Percentiles rank a stretch among this genome's conserved stretches.
These are phyloP conservation scores for Senecio squalidus DNA, from an alignment of 140 eudicot species.

Conservation along the genomic window DNA sequence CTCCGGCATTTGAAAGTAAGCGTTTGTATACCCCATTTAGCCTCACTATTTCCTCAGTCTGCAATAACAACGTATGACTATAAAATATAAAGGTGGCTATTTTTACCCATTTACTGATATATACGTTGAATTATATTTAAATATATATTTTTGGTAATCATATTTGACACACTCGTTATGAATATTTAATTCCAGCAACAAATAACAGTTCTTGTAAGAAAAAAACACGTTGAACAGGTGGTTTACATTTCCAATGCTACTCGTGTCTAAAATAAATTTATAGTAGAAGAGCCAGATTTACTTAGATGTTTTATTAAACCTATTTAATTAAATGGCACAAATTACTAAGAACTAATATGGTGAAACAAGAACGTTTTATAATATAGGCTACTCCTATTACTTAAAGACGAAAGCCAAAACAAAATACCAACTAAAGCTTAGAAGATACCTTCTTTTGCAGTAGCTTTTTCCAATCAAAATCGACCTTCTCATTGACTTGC, in stretches of 20 bases:
- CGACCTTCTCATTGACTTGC: conserved; percentile 78
- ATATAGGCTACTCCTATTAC: too few species aligned
- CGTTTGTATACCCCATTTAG: conserved; percentile 83
- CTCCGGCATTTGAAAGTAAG: conserved; percentile 85
- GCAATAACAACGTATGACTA: conserved; percentile 29
- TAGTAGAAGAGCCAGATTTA: conserved; percentile 2
- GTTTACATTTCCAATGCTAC: not conserved
- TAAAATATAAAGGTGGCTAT: not conserved
- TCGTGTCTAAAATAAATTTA: not conserved
- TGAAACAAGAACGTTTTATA: not conserved
- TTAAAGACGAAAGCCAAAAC: conserved; percentile 1
- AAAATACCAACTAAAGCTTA: conserved; percentile 1
- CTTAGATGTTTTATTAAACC: not conserved
- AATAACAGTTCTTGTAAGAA: conserved; percentile 4
- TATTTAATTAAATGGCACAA: not conserved
- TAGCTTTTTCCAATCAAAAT: conserved; percentile 95
- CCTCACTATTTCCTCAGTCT: conserved; percentile 91
- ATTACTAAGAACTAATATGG: not conserved
- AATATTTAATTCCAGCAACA: not conserved
- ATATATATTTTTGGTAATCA: too few species aligned
- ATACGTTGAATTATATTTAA: too few species aligned
- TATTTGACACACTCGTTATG: too few species aligned
- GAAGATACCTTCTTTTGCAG: conserved; percentile 73
- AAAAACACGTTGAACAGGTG: not conserved
- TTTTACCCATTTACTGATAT: too few species aligned